phyloP scores from a whole-genome alignment of 208 protist species.

The Trypanosoma grayi region DNA sequence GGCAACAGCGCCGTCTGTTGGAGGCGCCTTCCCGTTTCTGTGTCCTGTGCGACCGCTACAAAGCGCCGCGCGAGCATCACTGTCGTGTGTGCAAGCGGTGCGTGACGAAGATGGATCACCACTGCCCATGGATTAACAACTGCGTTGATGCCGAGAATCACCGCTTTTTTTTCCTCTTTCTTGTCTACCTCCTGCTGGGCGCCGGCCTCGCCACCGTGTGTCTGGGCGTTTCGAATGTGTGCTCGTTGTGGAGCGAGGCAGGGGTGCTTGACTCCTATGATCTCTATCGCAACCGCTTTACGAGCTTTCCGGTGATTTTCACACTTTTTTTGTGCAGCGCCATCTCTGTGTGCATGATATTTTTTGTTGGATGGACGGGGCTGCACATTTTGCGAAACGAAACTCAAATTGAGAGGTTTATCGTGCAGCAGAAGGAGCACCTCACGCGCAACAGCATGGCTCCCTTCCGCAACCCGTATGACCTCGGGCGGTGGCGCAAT shows the following conservation, averaged over 20 bases:
- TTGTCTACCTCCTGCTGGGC: slow-evolving; percentile 53
- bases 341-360: slow-evolving; percentile 49
- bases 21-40: slow-evolving; percentile 69
- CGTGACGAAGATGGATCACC: slow-evolving; percentile 86
- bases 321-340: slow-evolving; percentile 27
- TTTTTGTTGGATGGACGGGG: slow-evolving; percentile 42
- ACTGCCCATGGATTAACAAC: slow-evolving; percentile 91
- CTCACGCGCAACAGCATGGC: slow-evolving; percentile 27
- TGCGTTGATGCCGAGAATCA: slow-evolving; percentile 86
- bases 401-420: slow-evolving; percentile 56
- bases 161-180: slow-evolving; percentile 75
- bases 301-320: slow-evolving; percentile 29
- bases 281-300: slow-evolving; percentile 8
- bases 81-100: slow-evolving; percentile 75
- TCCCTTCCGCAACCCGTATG: slow-evolving; percentile 61
- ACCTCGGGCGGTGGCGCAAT: slow-evolving; percentile 68
- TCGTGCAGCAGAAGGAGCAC: slow-evolving; percentile 38
- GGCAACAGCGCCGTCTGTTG: slow-evolving; percentile 42
- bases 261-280: slow-evolving; percentile 28
- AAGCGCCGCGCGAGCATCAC: slow-evolving; percentile 88
- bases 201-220: slow-evolving; percentile 34
- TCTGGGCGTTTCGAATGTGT: slow-evolving; percentile 23
- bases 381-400: slow-evolving; percentile 47
- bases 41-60: slow-evolving; percentile 57
- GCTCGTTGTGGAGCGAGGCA: not conserved